Base-by-base conservation (phyloP, 2,329 filamentous ascomycete species). In the Cordyceps cicadae region DNA sequence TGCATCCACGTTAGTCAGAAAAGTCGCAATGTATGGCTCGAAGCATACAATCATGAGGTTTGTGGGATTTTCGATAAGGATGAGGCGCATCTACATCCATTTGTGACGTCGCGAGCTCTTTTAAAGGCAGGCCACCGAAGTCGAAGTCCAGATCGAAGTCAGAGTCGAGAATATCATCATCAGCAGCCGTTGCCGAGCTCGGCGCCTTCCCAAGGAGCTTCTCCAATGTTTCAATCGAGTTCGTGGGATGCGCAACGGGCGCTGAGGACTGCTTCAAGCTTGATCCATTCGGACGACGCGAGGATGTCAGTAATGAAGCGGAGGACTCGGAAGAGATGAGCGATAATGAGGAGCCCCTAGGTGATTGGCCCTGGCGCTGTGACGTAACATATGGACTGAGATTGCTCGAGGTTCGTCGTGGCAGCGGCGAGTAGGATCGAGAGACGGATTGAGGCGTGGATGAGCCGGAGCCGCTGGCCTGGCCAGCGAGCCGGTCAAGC, bases 401-500 rank as follows among this genome's bases (percentile, higher is more conserved):
- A 69, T 83, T 85, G 70, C 82, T 85, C 14, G 87, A 84, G 55
- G 88, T 83, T 70, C 88, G 81, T 65, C 83, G 83, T 46, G 85
- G 82, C 32, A 86, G 81, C 53, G 90, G 88, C 64, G 90, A 92
- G 70, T 85, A 88, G 54, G 87, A 79, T 70, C 90, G 85, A 71
- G 82, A 86, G 62, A 81, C 80, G 63, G 85, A 77, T 69, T 85
- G 79, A 63, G 85, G 83, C 62, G 85, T 84, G 64, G 83, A 81
- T 61, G 83, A 79, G 65, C 75, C 77, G 63, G 74, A 84, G 77
- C 72, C 83, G 64, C 65, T 85, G 61, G 86, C 82, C 73, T 88
- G 87, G 68, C 82, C 86, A 65, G 88, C 87, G 66, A 96, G 85
- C 72, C 92, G 88, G 77, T 96, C 92, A 70, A 95, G 85, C 92